Percentiles rank a stretch among this genome's conserved stretches.
These are phyloP conservation scores for Aphanomyces stellatus DNA, from an alignment of 352 stramenopile species.

Conservation along the genomic window DNA sequence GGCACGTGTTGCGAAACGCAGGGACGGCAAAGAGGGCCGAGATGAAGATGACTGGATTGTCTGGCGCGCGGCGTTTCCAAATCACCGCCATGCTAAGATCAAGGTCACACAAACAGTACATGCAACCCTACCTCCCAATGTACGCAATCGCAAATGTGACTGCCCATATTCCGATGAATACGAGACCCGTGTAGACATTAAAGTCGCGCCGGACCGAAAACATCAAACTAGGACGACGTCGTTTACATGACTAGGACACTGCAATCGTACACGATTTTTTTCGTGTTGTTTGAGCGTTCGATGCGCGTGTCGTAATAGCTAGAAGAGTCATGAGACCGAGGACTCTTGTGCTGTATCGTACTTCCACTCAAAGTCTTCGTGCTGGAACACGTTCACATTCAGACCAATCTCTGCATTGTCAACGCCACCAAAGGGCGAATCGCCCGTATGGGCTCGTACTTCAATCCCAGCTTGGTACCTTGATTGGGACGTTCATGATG, in stretches of 20 bases:
- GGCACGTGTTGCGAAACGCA: slow-evolving; percentile 3
- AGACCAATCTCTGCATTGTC: slow-evolving; percentile 64
- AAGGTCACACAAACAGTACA: neutral
- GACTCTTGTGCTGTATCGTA: too few relatives aligned
- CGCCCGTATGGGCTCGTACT: slow-evolving; percentile 27
- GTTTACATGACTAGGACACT: too few relatives aligned
- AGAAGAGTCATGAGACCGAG: too few relatives aligned
- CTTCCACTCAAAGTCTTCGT: neutral
- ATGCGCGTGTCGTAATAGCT: too few relatives aligned
- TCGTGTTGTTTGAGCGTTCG: too few relatives aligned
- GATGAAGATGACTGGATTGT: slow-evolving; percentile 6
- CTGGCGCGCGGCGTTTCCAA: neutral
- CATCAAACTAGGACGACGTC: too few relatives aligned
- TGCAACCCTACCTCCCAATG: neutral
- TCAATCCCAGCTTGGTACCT: neutral
- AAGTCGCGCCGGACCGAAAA: neutral
- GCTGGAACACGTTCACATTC: slow-evolving; percentile 35
- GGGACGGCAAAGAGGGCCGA: slow-evolving; percentile 8
- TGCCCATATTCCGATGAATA: slow-evolving; percentile 9
- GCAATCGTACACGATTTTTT: too few relatives aligned
- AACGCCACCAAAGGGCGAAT: slow-evolving; percentile 58
- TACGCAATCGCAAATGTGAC: neutral
- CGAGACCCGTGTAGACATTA: neutral
- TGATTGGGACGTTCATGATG: too few relatives aligned
- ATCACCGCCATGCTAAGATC: slow-evolving; percentile 8